A percentile compares a stretch with the other conserved stretches of the same genome.
Evolutionary conservation across 2,329 filamentous ascomycete species (phyloP).

Genomic region (Leptographium wingfieldii): DNA sequence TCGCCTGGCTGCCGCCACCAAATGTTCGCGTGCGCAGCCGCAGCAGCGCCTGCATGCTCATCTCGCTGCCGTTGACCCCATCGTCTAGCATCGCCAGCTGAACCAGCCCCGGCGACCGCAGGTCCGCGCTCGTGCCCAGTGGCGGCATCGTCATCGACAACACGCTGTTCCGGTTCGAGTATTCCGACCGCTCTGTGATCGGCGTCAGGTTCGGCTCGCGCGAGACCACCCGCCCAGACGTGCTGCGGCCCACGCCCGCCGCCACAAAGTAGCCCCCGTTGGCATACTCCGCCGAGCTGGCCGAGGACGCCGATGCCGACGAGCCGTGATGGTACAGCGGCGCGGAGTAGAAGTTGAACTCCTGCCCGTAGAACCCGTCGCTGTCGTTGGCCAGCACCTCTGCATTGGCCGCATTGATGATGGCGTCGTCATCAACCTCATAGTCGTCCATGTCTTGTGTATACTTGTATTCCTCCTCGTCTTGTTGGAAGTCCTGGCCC

Average conservation of each 20-base stretch:
- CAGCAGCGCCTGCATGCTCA: slow-evolving; percentile 61
- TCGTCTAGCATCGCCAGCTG: slow-evolving; percentile 59
- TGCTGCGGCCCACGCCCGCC: slow-evolving; percentile 54
- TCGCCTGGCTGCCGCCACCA: slow-evolving; percentile 62
- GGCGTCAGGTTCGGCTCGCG: slow-evolving; percentile 88
- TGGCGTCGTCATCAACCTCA: slow-evolving; percentile 70
- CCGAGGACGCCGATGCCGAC: slow-evolving; percentile 12
- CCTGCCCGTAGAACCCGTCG: slow-evolving; percentile 88
- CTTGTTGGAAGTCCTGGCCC: slow-evolving; percentile 8
- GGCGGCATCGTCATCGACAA: slow-evolving; percentile 56
- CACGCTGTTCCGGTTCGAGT: slow-evolving; percentile 86
- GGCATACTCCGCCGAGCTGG: slow-evolving; percentile 44
- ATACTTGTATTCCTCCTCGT: slow-evolving; percentile 31
- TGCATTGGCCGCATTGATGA: slow-evolving; percentile 91
- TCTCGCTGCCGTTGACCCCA: slow-evolving; percentile 39
- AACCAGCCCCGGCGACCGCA: slow-evolving; percentile 62
- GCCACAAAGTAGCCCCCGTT: slow-evolving; percentile 86
- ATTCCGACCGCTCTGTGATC: slow-evolving; percentile 91
- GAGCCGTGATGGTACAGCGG: slow-evolving; percentile 26
- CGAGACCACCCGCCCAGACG: slow-evolving; percentile 61
- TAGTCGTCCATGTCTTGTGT: slow-evolving; percentile 43
- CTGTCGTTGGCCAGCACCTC: slow-evolving; percentile 84
- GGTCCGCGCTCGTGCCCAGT: slow-evolving; percentile 21
- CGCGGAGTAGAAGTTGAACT: slow-evolving; percentile 88
- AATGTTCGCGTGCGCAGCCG: slow-evolving; percentile 64